A percentile compares a stretch with the other conserved stretches of the same genome.
These are phyloP conservation scores for Fusarium sp. DNA, from an alignment of 2,329 filamentous ascomycete genomes.

Conservation along the genomic window DNA sequence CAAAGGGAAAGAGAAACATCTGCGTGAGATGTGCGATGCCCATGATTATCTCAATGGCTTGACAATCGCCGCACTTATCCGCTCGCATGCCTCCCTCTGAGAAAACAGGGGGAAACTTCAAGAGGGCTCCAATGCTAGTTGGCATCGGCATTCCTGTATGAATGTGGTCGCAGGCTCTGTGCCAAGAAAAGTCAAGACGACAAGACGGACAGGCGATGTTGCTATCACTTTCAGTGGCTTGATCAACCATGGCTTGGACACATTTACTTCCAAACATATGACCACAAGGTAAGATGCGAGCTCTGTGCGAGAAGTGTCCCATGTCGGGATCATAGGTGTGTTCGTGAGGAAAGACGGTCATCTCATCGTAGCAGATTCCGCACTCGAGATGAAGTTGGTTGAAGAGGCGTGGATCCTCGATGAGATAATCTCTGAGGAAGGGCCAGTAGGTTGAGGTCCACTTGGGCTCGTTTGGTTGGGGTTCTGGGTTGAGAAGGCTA, in stretches of 20 bases:
- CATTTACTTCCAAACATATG: conserved; percentile 36
- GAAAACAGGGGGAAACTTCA: background rate
- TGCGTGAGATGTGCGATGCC: background rate
- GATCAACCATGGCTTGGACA: background rate
- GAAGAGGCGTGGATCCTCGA: background rate
- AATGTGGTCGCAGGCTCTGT: background rate
- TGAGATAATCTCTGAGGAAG: conserved; percentile 14
- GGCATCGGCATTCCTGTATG: conserved; percentile 20
- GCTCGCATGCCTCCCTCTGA: conserved; percentile 3
- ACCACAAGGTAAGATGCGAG: conserved; percentile 27
- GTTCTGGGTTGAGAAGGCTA: conserved; percentile 2
- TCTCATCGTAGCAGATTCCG: conserved; percentile 15
- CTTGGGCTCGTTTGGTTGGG: accelerated
- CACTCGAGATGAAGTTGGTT: conserved; percentile 9
- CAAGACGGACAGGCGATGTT: conserved; percentile 10
- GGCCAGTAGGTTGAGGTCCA: conserved; percentile 11
- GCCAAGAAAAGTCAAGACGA: background rate
- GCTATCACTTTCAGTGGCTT: accelerated
- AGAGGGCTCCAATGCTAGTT: background rate
- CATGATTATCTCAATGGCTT: background rate
- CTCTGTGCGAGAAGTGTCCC: background rate
- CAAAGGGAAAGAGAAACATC: background rate
- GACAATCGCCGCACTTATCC: conserved; percentile 13
- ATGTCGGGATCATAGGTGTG: background rate
- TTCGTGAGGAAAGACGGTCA: conserved; percentile 23